phyloP scores from a whole-genome alignment of 2,329 filamentous ascomycete genomes.

The Nigrospora sphaerica region DNA sequence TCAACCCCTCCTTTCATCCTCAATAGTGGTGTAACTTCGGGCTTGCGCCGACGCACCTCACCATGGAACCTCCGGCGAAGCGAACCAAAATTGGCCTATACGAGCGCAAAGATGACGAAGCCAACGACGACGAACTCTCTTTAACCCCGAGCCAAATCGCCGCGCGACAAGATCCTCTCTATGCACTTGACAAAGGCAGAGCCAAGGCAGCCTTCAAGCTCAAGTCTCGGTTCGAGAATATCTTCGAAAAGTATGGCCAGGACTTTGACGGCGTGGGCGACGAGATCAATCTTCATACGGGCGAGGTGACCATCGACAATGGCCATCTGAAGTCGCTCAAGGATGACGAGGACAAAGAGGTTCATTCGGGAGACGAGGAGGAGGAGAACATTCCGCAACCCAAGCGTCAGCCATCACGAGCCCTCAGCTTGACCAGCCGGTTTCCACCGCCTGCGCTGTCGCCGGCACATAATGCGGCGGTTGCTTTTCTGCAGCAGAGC shows the following conservation, averaged over 20 bases:
- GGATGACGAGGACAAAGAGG: conserved; percentile 27
- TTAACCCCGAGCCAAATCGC: conserved; percentile 40
- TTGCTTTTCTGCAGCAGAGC: not conserved
- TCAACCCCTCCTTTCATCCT: too few species aligned
- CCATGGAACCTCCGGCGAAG: conserved; percentile 56
- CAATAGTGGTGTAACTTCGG: too few species aligned
- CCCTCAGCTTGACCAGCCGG: too few species aligned
- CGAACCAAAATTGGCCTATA: conserved; percentile 46
- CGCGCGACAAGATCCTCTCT: conserved; percentile 41
- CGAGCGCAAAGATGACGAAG: conserved; percentile 29
- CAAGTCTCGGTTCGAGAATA: conserved; percentile 78
- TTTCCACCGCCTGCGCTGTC: not conserved
- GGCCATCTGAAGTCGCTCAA: conserved; percentile 63
- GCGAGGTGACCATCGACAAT: conserved; percentile 81
- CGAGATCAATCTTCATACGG: conserved; percentile 79
- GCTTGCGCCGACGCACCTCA: not conserved
- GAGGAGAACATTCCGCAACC: conserved; percentile 25
- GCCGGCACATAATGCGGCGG: not conserved
- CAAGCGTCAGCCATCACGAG: conserved; percentile 7
- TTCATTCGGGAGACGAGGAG: conserved; percentile 24
- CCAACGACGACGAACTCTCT: conserved; percentile 38
- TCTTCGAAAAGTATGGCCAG: conserved; percentile 80
- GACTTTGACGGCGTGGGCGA: conserved; percentile 82
- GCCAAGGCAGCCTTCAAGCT: conserved; percentile 63
- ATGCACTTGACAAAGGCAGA: conserved; percentile 54